Base-by-base conservation (phyloP, 2,329 filamentous ascomycete species). In the Talaromyces sp. region DNA sequence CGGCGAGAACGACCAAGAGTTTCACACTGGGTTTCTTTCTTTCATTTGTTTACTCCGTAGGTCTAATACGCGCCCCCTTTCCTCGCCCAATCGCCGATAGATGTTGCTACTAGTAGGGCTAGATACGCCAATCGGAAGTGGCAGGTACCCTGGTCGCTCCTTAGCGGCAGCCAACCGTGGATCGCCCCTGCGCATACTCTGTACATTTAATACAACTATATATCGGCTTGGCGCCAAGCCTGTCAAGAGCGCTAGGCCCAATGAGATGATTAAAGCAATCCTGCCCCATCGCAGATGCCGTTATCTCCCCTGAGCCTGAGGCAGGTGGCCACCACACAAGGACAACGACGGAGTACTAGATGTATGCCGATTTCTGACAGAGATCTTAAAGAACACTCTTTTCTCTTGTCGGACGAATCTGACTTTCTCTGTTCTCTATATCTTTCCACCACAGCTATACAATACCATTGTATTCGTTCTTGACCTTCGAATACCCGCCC, bases 301-400 rank as follows among this genome's bases (percentile, higher is more conserved):
- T 46, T 48, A 48, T 48, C 45, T 48, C 45, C 45, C 45, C 45
- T 48, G 45, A 33, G 28, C 25, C 8, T 48, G 45, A 33, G 28
- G n/a, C 8, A 2, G 19, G 45, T 48, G 25, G 45, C 45, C 4
- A 28, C 25, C 25, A 28, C 25, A 28, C 25, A 48, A 46, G 43
- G 22, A 46, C 41, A 46, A n/a, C 8, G 28, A 43, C n/a, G n/a
- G n/a, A n/a, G n/a, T n/a, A n/a, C n/a, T n/a, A n/a, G n/a, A n/a
- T n/a, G n/a, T n/a, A n/a, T n/a, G n/a, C n/a, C n/a, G n/a, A n/a
- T n/a, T n/a, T n/a, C n/a, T n/a, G n/a, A n/a, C n/a, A n/a, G n/a
- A n/a, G n/a, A n/a, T n/a, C n/a, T n/a, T n/a, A n/a, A n/a, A n/a
- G n/a, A n/a, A n/a, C n/a, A n/a, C n/a, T n/a, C 25, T 17, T 25